A percentile compares a stretch with the other conserved stretches of the same genome.
phyloP scores from a whole-genome alignment of 176 grass and related monocot species.

The Eleusine coracana region DNA sequence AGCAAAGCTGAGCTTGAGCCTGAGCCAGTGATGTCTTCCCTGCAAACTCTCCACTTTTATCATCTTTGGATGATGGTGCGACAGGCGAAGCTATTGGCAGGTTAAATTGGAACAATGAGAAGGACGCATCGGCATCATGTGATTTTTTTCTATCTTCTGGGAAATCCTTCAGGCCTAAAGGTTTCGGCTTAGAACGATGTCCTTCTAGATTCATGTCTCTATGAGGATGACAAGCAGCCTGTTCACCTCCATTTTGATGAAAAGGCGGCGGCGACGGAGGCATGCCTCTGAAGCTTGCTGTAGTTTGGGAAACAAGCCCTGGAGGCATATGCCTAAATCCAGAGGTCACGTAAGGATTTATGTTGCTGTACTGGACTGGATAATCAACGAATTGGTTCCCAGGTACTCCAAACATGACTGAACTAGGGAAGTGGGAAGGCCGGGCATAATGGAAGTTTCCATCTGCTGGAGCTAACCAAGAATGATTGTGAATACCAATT shows the following conservation, averaged over 20 bases:
- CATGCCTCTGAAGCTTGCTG: conserved; percentile 41
- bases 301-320: conserved; percentile 46
- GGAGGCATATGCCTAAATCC: conserved; percentile 54
- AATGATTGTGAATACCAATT: conserved; percentile 57
- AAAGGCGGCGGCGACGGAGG: conserved; percentile 14
- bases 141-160: conserved; percentile 38
- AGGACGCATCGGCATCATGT: conserved; percentile 47
- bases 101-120: conserved; percentile 92
- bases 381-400: conserved; percentile 58
- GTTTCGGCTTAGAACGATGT: conserved; percentile 34
- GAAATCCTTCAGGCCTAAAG: conserved; percentile 22
- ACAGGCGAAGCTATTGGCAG: conserved; percentile 61
- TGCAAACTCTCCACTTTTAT: conserved; percentile 39
- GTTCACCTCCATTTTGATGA: conserved; percentile 27
- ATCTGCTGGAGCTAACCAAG: conserved; percentile 64
- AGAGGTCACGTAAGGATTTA: conserved; percentile 58
- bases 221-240: conserved; percentile 31
- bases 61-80: conserved; percentile 55
- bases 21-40: conserved; percentile 38
- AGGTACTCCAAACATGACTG: conserved; percentile 39
- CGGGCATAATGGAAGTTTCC: conserved; percentile 68
- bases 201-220: conserved; percentile 43
- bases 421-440: conserved; percentile 48
- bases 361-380: conserved; percentile 56
- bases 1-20: conserved; percentile 54